Percentiles rank a stretch among this genome's conserved stretches.
Conservation (phyloP, 1,284 basidiomycete genomes). For the Inonotus obliquus region DNA sequence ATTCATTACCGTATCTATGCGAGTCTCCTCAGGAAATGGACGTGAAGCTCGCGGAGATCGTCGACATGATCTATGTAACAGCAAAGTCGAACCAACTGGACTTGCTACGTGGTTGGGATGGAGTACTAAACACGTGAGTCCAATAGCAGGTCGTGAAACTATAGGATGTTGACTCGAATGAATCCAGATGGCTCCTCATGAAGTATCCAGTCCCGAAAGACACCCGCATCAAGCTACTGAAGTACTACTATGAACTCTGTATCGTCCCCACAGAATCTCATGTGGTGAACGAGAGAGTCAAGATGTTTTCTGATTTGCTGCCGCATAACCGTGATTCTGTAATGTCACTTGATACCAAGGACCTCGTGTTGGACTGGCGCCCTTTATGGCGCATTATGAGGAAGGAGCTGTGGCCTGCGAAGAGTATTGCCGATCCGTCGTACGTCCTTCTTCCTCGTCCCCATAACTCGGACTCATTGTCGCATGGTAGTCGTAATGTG, state of each 20-base stretch:
- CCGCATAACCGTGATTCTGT: constrained; percentile 43
- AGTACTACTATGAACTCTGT: constrained; percentile 77
- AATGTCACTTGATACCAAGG: constrained; percentile 60
- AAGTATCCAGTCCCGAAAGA: constrained; percentile 74
- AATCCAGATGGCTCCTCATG: constrained; percentile 72
- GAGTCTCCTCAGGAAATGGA: constrained; percentile 80
- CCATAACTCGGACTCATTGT: neutral
- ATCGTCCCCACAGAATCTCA: constrained; percentile 71
- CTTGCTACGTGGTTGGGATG: constrained; percentile 66
- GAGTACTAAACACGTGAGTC: constrained; percentile 65
- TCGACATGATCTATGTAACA: constrained; percentile 68
- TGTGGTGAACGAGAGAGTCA: constrained; percentile 65
- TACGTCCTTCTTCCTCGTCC: constrained; percentile 28
- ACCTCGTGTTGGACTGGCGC: constrained; percentile 71
- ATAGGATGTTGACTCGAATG: neutral
- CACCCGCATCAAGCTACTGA: constrained; percentile 73
- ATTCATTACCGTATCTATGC: constrained; percentile 72
- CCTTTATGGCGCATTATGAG: constrained; percentile 68
- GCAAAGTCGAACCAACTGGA: constrained; percentile 76
- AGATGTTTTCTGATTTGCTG: constrained; percentile 68
- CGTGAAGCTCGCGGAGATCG: constrained; percentile 64
- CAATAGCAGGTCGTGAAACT: neutral
- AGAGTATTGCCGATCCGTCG: constrained; percentile 49
- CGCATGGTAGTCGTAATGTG: constrained; percentile 48
- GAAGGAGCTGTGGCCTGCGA: constrained; percentile 72